Evolutionary conservation across 139 green algal species (phyloP).

Genomic region (Deuterostichococcus epilithicus): DNA sequence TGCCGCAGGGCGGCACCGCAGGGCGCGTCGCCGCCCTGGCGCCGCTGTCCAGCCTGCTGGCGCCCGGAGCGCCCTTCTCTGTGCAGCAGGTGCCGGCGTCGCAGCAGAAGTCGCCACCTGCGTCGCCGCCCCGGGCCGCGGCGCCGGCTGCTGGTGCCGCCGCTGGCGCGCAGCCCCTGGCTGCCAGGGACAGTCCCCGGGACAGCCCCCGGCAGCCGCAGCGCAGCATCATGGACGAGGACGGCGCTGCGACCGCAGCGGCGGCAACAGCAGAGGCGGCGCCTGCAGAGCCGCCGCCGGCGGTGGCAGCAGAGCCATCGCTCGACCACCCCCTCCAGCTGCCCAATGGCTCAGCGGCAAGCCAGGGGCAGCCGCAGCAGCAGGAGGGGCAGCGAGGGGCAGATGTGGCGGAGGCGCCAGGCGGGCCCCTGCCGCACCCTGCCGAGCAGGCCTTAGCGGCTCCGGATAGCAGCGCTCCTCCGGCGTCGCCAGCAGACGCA

Average conservation of each 20-base stretch:
- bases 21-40: background rate
- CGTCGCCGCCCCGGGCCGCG: no score
- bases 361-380: background rate
- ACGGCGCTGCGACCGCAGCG: background rate
- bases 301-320: background rate
- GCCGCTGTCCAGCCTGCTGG: constrained; percentile 7
- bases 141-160: no score
- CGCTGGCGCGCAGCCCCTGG: no score
- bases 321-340: background rate
- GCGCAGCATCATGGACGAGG: background rate
- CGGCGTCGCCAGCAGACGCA: no score
- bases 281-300: no score
- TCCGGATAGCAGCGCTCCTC: no score
- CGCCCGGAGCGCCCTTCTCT: background rate
- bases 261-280: no score
- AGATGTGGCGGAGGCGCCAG: no score
- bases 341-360: background rate
- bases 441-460: no score
- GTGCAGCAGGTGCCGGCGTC: constrained; percentile 5
- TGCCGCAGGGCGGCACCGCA: background rate
- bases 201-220: background rate
- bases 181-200: no score
- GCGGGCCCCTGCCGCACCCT: no score
- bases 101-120: background rate
- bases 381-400: background rate